These are phyloP conservation scores for Coriolopsis trogii DNA, from an alignment of 1,284 basidiomycete genomes.

Conservation along the genomic window DNA sequence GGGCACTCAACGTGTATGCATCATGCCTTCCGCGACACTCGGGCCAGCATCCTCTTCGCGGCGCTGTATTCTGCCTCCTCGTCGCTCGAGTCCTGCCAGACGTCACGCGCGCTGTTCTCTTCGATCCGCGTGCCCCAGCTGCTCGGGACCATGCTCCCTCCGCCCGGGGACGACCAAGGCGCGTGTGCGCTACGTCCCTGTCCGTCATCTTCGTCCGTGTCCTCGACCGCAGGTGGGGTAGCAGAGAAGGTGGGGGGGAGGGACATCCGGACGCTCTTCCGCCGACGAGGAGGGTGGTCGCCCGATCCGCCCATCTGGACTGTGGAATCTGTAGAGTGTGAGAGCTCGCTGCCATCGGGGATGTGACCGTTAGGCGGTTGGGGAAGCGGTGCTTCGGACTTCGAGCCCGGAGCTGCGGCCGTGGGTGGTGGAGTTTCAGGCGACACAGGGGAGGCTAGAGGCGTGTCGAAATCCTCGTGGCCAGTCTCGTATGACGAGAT, in stretches of 20 bases:
- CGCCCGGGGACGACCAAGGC: slow-evolving; percentile 25
- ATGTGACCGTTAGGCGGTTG: slow-evolving; percentile 28
- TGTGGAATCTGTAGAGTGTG: slow-evolving; percentile 29
- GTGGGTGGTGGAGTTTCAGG: slow-evolving; percentile 5
- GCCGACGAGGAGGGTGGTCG: slow-evolving; percentile 39
- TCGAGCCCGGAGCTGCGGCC: slow-evolving; percentile 2
- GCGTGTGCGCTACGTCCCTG: slow-evolving; percentile 30
- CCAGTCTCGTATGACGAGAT: slow-evolving; percentile 66
- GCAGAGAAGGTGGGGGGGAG: slow-evolving; percentile 72
- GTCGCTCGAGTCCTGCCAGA: slow-evolving; percentile 75
- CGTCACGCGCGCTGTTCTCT: slow-evolving; percentile 36
- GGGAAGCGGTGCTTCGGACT: slow-evolving; percentile 7
- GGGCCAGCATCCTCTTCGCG: slow-evolving; percentile 55
- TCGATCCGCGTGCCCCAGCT: slow-evolving; percentile 34
- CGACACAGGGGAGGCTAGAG: slow-evolving; percentile 3
- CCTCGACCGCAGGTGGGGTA: slow-evolving; percentile 64
- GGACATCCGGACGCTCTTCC: slow-evolving; percentile 77
- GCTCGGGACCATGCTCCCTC: slow-evolving; percentile 2
- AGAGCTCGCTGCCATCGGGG: slow-evolving; percentile 29
- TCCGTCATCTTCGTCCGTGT: slow-evolving; percentile 62
- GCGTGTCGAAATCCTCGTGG: slow-evolving; percentile 48
- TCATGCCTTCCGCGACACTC: slow-evolving; percentile 40
- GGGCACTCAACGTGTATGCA: neutral
- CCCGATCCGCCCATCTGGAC: slow-evolving; percentile 1
- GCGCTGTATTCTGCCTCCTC: slow-evolving; percentile 68